phyloP scores from a whole-genome alignment of 2,329 filamentous ascomycete genomes.

The Fusarium temperatum region DNA sequence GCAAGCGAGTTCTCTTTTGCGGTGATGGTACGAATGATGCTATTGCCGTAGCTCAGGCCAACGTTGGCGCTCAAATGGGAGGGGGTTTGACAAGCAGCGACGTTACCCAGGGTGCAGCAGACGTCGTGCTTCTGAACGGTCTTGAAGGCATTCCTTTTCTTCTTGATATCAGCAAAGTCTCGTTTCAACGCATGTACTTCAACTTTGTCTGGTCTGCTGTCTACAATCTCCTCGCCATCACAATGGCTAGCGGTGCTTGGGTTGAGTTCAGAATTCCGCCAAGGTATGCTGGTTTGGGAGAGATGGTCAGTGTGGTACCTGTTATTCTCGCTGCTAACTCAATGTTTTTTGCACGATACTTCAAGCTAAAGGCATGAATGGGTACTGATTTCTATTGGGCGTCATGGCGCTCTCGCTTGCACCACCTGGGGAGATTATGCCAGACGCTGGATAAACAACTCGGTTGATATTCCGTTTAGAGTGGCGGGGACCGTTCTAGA shows the following conservation, averaged over 20 bases:
- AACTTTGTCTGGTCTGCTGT: conserved; percentile 16
- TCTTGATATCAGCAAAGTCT: conserved; percentile 2
- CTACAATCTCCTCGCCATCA: conserved; percentile 1
- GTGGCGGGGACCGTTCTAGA: too few species aligned
- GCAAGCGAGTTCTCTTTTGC: neutral
- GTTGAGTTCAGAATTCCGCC: conserved; percentile 1
- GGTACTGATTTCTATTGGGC: too few species aligned
- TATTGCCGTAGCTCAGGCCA: neutral
- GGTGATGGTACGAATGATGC: conserved; percentile 4
- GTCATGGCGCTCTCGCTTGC: too few species aligned
- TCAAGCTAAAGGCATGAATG: neutral
- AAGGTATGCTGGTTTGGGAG: conserved; percentile 1
- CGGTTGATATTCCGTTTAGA: too few species aligned
- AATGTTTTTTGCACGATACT: neutral
- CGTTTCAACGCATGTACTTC: conserved; percentile 1
- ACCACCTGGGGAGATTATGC: too few species aligned
- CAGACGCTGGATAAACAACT: too few species aligned
- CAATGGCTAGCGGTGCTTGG: conserved; percentile 12
- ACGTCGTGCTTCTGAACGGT: neutral
- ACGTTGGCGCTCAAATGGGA: conserved; percentile 2
- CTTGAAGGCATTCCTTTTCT: neutral
- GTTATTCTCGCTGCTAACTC: neutral
- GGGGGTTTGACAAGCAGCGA: conserved; percentile 1
- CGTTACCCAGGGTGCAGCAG: conserved; percentile 3
- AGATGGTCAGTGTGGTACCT: conserved; percentile 9